Evolutionary conservation across 2,329 filamentous ascomycete species (phyloP), one percentile per base, ranked within the genome.

Genomic region (Phyllosticta citrichinensis): DNA sequence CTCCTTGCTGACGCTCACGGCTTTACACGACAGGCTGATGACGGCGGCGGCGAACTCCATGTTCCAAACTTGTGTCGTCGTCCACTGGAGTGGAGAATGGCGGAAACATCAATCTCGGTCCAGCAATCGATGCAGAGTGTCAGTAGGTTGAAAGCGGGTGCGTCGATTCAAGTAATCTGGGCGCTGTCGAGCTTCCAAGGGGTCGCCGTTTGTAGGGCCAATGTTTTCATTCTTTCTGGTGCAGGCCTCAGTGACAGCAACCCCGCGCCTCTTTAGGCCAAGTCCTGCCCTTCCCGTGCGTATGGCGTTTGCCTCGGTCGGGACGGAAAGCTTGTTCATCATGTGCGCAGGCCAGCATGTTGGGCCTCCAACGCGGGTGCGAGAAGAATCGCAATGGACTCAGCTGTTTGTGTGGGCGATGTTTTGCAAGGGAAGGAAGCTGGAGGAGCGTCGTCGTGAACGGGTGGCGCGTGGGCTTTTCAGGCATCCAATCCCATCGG

Each of bases 1-100:
- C 20, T 53, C 57, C 50, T 64, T 64, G 19, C 47, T 52, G 51
- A 59, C 6, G 19, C 24, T 19, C 20, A 59, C 25, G 20, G 57
- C 57, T 25, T 59, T 59, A 33, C 57, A 54, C 11, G 50, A 53
- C 12, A 59, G 57, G 30, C 57, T 54, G 30, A 47, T 20, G 30
- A 59, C 33, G 11, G 57, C 57, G 12, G 57, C 51, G 50, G 51
- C 52, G n/a, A 59, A 52, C 17, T 57, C 56, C 56, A 57, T 57
- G 14, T 10, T 20, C 12, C 50, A 19, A 11, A 17, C 22, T 27
- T 50, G 20, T 50, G 6, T n/a, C 2, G 8, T 40, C 33, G 33
- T 40, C 33, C 11, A 40, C 11, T 14, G 4, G 33, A 11, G 11
- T 10, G 33, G 33, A 40, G 33, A 40, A 40, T 17, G 14, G 33